A percentile compares a stretch with the other conserved stretches of the same genome.
Conservation (phyloP, 2,329 filamentous ascomycete genomes). For the Septoria linicola region DNA sequence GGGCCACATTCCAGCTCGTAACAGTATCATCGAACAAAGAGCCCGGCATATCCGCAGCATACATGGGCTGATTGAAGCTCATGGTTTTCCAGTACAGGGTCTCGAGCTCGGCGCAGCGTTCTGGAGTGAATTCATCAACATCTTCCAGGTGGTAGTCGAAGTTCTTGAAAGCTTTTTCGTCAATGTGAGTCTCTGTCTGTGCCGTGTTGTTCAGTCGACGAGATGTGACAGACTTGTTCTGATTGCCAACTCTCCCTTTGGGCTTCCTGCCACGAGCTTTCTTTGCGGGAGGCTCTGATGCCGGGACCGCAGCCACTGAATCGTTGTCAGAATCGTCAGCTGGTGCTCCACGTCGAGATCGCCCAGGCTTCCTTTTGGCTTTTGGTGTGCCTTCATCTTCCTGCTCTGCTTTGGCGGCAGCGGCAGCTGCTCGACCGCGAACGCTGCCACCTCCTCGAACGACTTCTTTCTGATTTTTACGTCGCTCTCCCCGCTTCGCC, state of each 20-base stretch:
- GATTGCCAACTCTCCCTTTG: conserved; percentile 52
- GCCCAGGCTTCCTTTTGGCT: conserved; percentile 52
- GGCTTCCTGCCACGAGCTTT: conserved; percentile 50
- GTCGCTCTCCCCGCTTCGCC: conserved; percentile 78
- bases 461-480: conserved; percentile 56
- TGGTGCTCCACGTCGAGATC: conserved; percentile 44
- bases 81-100: conserved; percentile 96
- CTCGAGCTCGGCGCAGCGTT: conserved; percentile 92
- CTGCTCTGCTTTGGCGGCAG: conserved; percentile 27
- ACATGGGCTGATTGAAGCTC: conserved; percentile 90
- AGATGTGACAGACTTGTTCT: conserved; percentile 74
- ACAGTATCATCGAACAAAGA: conserved; percentile 87
- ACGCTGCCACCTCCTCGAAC: conserved; percentile 40
- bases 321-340: conserved; percentile 35
- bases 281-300: conserved; percentile 52
- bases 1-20: conserved; percentile 89
- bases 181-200: conserved; percentile 74
- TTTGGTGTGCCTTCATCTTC: conserved; percentile 33
- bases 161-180: conserved; percentile 84
- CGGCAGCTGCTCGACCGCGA: conserved; percentile 30
- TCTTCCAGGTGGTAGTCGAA: conserved; percentile 87
- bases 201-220: conserved; percentile 81
- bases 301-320: conserved; percentile 32
- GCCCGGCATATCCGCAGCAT: conserved; percentile 94
- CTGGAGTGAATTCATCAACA: conserved; percentile 81